Conservation (phyloP, 2,329 filamentous ascomycete genomes). For the Fusarium tricinctum region DNA sequence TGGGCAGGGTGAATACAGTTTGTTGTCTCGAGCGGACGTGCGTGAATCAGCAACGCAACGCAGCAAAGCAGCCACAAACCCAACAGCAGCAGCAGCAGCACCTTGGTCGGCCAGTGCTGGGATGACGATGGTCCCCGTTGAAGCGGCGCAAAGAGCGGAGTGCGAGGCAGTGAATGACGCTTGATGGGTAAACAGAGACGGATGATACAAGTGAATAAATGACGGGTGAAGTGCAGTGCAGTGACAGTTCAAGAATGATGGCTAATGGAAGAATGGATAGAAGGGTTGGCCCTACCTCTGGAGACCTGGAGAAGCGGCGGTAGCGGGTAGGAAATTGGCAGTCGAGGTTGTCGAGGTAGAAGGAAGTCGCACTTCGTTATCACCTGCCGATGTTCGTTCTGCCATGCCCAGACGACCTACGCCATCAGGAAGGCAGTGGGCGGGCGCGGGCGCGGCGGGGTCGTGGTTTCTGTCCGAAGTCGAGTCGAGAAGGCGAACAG, state of each 20-base stretch:
- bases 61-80: slow-evolving; percentile 27
- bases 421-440: slow-evolving; percentile 68
- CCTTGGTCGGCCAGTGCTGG: slow-evolving; percentile 37
- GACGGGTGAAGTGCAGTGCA: slow-evolving; percentile 14
- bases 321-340: slow-evolving; percentile 45
- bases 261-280: slow-evolving; percentile 32
- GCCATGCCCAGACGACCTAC: slow-evolving; percentile 75
- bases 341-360: slow-evolving; percentile 55
- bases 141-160: slow-evolving; percentile 10
- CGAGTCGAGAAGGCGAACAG: slow-evolving; percentile 41
- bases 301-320: slow-evolving; percentile 41
- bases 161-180: slow-evolving; percentile 10
- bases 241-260: slow-evolving; percentile 9
- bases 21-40: slow-evolving; percentile 33
- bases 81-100: slow-evolving; percentile 24
- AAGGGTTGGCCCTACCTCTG: slow-evolving; percentile 49
- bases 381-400: slow-evolving; percentile 71
- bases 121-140: slow-evolving; percentile 33
- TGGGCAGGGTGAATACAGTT: slow-evolving; percentile 25
- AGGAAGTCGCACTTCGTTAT: slow-evolving; percentile 69
- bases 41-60: slow-evolving; percentile 45
- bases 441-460: slow-evolving; percentile 53
- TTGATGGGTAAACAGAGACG: slow-evolving; percentile 12
- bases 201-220: slow-evolving; percentile 21
- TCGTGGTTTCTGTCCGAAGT: slow-evolving; percentile 42